A percentile compares a stretch with the other conserved stretches of the same genome.
Evolutionary conservation across 371 early-diverging fungal species (phyloP).

Genomic region (Mortierella sp.): DNA sequence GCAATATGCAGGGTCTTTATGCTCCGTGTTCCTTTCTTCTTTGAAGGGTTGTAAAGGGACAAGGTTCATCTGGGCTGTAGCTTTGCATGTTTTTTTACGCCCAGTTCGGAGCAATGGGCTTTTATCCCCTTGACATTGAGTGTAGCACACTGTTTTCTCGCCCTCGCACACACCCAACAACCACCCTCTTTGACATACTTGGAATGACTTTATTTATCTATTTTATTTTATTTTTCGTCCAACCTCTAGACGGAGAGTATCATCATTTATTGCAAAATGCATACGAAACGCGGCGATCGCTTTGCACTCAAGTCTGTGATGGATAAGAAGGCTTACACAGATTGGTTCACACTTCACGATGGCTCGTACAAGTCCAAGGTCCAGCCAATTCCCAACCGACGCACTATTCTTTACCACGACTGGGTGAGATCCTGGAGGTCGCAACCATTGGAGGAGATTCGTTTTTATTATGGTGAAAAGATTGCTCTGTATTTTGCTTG

Average conservation of each 20-base stretch:
- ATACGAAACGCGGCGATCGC: slow-evolving; percentile 38
- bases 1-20: no score
- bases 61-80: no score
- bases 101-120: no score
- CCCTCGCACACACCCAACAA: no score
- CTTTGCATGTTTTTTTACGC: no score
- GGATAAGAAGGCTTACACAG: slow-evolving; percentile 27
- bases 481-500: slow-evolving; percentile 72
- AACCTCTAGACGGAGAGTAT: slow-evolving; percentile 35
- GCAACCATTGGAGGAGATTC: slow-evolving; percentile 59
- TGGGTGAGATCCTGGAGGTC: slow-evolving; percentile 31
- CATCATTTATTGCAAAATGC: slow-evolving; percentile 39
- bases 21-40: no score
- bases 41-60: no score
- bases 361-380: slow-evolving; percentile 53
- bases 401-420: slow-evolving; percentile 28
- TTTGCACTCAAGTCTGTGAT: slow-evolving; percentile 29
- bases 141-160: no score
- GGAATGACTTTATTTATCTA: no score
- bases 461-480: slow-evolving; percentile 69
- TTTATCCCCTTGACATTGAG: no score
- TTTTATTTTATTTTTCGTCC: neutral
- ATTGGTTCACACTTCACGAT: slow-evolving; percentile 44
- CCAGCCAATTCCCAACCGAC: slow-evolving; percentile 38
- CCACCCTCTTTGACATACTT: neutral